A percentile compares a stretch with the other conserved stretches of the same genome.
phyloP scores from a whole-genome alignment of 257 asterid genomes.

The Anisodus acutangulus region DNA sequence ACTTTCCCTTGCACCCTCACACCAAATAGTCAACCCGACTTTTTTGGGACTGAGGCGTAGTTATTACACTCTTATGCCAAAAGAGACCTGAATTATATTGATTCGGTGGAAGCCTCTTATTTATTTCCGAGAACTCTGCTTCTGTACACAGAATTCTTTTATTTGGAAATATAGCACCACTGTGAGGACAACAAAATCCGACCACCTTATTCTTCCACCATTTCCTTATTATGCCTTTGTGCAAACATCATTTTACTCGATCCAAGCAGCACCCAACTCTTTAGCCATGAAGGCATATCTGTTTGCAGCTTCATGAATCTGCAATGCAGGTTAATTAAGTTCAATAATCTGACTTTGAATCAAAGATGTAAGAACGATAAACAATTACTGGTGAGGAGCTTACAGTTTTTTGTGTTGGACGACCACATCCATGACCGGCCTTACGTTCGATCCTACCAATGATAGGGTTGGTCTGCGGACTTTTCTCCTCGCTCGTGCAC shows the following conservation, averaged over 20 bases:
- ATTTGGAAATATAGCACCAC: neutral
- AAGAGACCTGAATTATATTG: neutral
- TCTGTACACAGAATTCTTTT: neutral
- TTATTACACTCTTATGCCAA: neutral
- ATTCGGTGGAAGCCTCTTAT: neutral
- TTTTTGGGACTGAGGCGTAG: neutral
- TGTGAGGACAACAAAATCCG: neutral
- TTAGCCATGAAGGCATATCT: conserved; percentile 81
- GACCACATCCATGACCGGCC: conserved; percentile 98
- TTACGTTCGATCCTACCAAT: conserved; percentile 81
- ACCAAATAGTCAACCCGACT: neutral
- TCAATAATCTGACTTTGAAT: neutral
- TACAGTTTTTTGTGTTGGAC: conserved; percentile 86
- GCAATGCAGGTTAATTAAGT: conserved; percentile 12
- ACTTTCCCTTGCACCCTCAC: neutral
- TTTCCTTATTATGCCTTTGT: neutral
- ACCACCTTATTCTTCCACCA: conserved; percentile 31
- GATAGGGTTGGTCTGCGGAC: conserved; percentile 78
- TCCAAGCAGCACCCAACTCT: conserved; percentile 74
- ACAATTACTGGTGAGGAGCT: neutral
- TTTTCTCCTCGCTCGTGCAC: conserved; percentile 67
- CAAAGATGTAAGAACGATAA: neutral
- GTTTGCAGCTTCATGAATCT: conserved; percentile 92
- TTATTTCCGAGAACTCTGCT: neutral
- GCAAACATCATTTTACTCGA: conserved; percentile 42